These are phyloP conservation scores for Lichtheimia ramosa DNA, from an alignment of 371 early-diverging fungal species.

Conservation along the genomic window DNA sequence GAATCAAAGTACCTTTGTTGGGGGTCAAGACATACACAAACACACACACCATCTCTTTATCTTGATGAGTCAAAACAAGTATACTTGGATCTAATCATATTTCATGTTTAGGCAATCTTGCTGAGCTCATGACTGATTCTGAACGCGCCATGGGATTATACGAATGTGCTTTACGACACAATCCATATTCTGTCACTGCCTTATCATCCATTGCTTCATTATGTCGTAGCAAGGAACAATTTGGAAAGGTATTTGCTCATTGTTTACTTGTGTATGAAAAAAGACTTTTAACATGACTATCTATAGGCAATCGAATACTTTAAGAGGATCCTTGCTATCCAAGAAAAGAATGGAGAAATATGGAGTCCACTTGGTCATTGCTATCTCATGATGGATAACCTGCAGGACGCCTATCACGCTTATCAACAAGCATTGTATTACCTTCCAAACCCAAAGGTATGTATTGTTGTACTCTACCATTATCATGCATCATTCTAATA, in stretches of 20 bases:
- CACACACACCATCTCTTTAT: too few species aligned
- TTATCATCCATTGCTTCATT: conserved; percentile 70
- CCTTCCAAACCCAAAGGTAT: conserved; percentile 82
- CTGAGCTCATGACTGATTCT: conserved; percentile 72
- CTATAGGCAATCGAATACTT: conserved; percentile 85
- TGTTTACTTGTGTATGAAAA: too few species aligned
- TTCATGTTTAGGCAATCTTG: conserved; percentile 49
- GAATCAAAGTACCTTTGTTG: too few species aligned
- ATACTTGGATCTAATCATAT: not conserved
- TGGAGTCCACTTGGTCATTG: conserved; percentile 94
- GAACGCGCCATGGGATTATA: conserved; percentile 81
- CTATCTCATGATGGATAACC: conserved; percentile 92
- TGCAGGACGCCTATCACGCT: conserved; percentile 90
- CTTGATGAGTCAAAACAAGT: too few species aligned
- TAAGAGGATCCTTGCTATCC: conserved; percentile 79
- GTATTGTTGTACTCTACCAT: not conserved
- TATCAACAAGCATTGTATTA: conserved; percentile 93
- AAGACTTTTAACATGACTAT: too few species aligned
- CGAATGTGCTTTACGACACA: conserved; percentile 84
- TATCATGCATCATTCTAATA: too few species aligned
- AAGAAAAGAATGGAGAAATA: conserved; percentile 83
- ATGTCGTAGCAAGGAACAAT: conserved; percentile 66
- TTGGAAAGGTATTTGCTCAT: conserved; percentile 36
- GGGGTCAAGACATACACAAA: too few species aligned
- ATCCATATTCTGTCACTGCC: conserved; percentile 81